Base-by-base conservation (phyloP, 1,284 basidiomycete genomes). In the Mycena citricolor region DNA sequence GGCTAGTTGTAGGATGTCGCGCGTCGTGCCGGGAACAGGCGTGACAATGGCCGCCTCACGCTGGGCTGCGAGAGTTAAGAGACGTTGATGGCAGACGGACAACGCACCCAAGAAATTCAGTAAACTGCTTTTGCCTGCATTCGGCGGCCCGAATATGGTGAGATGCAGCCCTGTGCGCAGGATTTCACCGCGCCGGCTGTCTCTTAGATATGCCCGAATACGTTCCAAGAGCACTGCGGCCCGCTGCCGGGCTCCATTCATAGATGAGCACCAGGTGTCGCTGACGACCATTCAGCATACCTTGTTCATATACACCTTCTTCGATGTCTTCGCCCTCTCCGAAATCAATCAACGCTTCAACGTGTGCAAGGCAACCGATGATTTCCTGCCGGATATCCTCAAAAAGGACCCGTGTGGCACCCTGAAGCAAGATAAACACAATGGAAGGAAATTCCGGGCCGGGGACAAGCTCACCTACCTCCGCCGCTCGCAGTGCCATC, bases 311-410 rank as follows among this genome's bases (percentile, higher is more conserved):
- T 2, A 83, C 76, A 14, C 81, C 85, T 25, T 86, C 83, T 52
- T 92, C 90, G 24, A 93, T 80, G 16, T 90, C 86, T 58, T 94
- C 90, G 19, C 86, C 87, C 63, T 94, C 92, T 5, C 86, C 85
- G 62, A 94, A 95, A 61, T 94, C 92, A 44, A 95, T 93, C 29
- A 94, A 66, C 1, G 91, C 92, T 63, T 95, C 92, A 1, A 90
- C 71, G 51, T 83, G 74, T 10, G 90, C 83, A 35, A 90, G 77
- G 42, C 83, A 84, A 20, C 76, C 67, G 28, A 94, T 76, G 20
- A 91, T 79, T 20, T 79, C 73, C 7, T 61, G 59, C 34, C 91
- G 71, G 32, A 94, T 65, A 3, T 70, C 57, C 34, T 88, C 80
- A 52, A 86, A 88, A 38, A 75, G 71, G 16, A 67, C 63, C 42